phyloP scores from a whole-genome alignment of 169 alveolate genomes.

The Toxoplasma gondii region DNA sequence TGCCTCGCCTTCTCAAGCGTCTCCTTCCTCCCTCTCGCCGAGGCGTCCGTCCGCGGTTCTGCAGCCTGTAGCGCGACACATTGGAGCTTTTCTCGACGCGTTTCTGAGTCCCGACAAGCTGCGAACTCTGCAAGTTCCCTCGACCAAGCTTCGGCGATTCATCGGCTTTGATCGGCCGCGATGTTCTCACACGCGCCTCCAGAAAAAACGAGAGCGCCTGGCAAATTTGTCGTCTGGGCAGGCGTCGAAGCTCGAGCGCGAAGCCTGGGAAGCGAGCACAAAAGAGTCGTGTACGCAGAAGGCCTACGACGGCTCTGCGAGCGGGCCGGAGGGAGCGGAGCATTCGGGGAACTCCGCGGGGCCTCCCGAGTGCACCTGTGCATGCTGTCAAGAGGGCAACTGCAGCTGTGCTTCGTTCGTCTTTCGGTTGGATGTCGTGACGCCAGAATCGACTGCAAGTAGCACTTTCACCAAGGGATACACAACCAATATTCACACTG shows the following conservation, averaged over 20 bases:
- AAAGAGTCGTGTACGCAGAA: too few relatives aligned
- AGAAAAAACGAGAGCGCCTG: too few relatives aligned
- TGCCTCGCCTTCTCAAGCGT: too few relatives aligned
- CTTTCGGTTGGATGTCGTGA: constrained; percentile 79
- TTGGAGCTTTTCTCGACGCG: constrained; percentile 20
- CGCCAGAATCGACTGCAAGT: constrained; percentile 71
- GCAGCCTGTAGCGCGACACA: constrained; percentile 1
- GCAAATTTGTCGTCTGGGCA: too few relatives aligned
- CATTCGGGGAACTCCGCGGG: background rate
- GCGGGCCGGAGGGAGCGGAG: too few relatives aligned
- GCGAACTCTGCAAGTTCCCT: constrained; percentile 13
- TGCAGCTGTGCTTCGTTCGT: background rate
- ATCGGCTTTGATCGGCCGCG: background rate
- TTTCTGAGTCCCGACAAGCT: background rate
- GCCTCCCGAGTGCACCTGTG: background rate
- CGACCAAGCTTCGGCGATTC: background rate
- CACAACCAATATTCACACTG: constrained; percentile 66
- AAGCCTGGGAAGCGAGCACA: too few relatives aligned
- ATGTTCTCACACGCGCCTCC: background rate
- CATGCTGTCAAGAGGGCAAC: background rate
- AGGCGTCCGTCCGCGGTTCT: background rate
- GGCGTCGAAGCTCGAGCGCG: too few relatives aligned
- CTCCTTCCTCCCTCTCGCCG: too few relatives aligned
- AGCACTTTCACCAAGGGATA: constrained; percentile 82
- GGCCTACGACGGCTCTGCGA: too few relatives aligned